Conservation (phyloP, 345 rosid genomes). For the Populus simonii region DNA sequence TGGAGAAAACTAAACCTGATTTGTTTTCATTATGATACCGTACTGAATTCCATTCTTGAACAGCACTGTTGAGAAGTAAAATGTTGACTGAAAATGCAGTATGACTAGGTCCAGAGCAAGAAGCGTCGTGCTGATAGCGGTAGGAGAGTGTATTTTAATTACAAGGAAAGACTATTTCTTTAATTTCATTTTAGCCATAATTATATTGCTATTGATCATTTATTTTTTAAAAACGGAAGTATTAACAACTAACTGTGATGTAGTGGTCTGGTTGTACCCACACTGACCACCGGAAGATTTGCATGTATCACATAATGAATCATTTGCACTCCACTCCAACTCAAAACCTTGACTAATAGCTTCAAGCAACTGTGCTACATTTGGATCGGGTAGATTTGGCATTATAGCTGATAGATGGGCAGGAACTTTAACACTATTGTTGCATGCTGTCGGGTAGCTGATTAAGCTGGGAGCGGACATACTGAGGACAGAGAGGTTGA, state of each 20-base stretch:
- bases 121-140: not conserved
- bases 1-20: not conserved
- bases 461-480: rapidly evolving
- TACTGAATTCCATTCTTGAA: not conserved
- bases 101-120: not conserved
- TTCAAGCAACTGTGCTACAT: not conserved
- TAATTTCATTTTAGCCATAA: too few relatives aligned
- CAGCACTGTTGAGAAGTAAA: not conserved
- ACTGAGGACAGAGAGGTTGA: not conserved
- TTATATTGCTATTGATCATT: too few relatives aligned
- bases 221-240: too few relatives aligned
- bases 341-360: constrained; percentile 28
- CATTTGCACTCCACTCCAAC: constrained; percentile 7
- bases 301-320: too few relatives aligned
- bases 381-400: rapidly evolving
- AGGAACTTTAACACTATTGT: not conserved
- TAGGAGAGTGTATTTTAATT: too few relatives aligned
- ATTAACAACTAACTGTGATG: too few relatives aligned
- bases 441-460: not conserved
- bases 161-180: too few relatives aligned
- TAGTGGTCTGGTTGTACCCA: not conserved
- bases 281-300: too few relatives aligned
- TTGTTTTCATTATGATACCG: not conserved
- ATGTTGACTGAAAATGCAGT: not conserved
- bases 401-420: not conserved